Conservation (phyloP, 495 filamentous ascomycete genomes). For the Chaetomium fimeti region DNA sequence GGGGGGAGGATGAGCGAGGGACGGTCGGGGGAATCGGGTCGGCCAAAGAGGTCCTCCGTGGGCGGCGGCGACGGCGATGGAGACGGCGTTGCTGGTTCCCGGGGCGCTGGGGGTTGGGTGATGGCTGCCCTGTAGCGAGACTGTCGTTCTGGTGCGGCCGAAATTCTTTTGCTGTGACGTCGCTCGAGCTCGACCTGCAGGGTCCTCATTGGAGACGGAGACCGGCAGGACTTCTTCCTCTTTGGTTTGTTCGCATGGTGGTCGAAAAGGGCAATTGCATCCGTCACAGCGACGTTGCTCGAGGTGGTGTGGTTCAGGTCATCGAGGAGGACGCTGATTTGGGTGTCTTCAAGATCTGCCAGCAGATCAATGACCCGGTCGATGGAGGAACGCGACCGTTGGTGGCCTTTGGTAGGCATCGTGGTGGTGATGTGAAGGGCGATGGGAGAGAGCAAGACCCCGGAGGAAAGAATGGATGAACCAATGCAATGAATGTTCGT, state of each 20-base stretch:
- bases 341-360: constrained; percentile 38
- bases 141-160: constrained; percentile 27
- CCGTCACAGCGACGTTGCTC: constrained; percentile 41
- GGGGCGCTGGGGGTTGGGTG: constrained; percentile 4
- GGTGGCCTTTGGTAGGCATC: constrained; percentile 38
- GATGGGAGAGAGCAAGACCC: not conserved
- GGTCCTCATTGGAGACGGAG: constrained; percentile 36
- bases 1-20: constrained; percentile 24
- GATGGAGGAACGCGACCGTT: constrained; percentile 39
- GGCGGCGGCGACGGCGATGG: not conserved
- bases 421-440: constrained; percentile 4
- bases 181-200: constrained; percentile 38
- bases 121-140: constrained; percentile 18
- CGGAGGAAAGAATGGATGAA: not conserved
- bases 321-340: constrained; percentile 39
- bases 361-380: constrained; percentile 44
- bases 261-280: constrained; percentile 40
- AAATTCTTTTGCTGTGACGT: constrained; percentile 40
- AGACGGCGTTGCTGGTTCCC: not conserved
- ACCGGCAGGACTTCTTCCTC: constrained; percentile 28
- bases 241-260: constrained; percentile 25
- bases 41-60: constrained; percentile 5
- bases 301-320: constrained; percentile 41
- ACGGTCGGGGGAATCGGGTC: constrained; percentile 1
- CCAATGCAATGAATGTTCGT: not conserved